Conservation (phyloP, 176 grass and related monocot species). For the Phyllostachys edulis region DNA sequence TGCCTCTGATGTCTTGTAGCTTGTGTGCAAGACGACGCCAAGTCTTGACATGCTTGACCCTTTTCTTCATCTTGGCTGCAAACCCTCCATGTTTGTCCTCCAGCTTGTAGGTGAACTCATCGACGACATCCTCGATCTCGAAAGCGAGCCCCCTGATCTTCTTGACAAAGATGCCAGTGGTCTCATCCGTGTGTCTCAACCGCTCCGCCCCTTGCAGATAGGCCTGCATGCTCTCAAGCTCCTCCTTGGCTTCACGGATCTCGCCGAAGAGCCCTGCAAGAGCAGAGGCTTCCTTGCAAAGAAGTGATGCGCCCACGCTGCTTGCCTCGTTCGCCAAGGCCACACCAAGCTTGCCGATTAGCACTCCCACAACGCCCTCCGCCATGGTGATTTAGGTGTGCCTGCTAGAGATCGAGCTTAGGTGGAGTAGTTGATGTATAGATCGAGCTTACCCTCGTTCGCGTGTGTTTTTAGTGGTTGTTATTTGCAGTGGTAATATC, state of each 20-base stretch:
- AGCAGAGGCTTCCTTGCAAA: neutral
- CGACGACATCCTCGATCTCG: constrained; percentile 9
- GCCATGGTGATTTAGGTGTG: neutral
- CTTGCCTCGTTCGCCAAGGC: neutral
- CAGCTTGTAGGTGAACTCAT: neutral
- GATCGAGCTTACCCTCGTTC: no score
- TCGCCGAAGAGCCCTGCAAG: neutral
- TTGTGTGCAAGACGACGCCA: neutral
- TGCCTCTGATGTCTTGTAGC: neutral
- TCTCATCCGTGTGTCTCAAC: neutral
- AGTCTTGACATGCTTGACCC: neutral
- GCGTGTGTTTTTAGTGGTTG: no score
- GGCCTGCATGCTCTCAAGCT: no score
- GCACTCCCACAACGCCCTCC: neutral
- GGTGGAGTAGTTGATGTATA: no score
- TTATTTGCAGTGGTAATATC: no score
- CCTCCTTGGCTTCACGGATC: neutral
- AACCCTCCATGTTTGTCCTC: neutral
- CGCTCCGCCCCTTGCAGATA: no score
- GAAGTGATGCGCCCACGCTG: neutral
- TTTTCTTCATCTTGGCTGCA: neutral
- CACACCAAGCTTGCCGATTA: neutral
- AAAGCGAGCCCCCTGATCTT: neutral
- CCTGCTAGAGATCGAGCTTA: no score
- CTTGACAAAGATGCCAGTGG: neutral